Base-by-base conservation (phyloP, 352 stramenopile genomes). In the Pythium aristosporum region DNA sequence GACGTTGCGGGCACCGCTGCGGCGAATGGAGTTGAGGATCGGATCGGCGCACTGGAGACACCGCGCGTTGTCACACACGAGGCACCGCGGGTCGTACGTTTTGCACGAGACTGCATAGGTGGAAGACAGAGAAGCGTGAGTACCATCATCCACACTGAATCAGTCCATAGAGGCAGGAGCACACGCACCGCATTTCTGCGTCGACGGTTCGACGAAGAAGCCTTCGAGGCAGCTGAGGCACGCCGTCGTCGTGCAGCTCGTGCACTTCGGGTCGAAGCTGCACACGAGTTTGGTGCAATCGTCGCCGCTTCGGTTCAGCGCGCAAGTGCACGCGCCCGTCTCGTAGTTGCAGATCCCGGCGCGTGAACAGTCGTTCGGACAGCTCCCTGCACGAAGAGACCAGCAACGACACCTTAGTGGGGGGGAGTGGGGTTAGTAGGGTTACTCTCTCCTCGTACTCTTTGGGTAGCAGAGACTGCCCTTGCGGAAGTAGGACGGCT, bases 1-100 rank as follows among this genome's bases (percentile, higher is more conserved):
- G 16, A 86, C 76, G 21, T 32, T 74, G 5, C 94, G 85, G 32
- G 80, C 76, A 0, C 94, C 96, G 48, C 89, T 98, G 16, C 94
- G 87, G 25, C 88, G 83, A 18, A 98, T 83, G 2, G 92, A 98
- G 39, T 96, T 91, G 28, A 99, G 74, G 2, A 97, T 59, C 36
- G 86, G 80, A 66, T 98, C 96, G 2, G 86, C 79, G 65, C 96
- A 99, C n/a, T 78, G 65, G 15, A 96, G 77, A 58, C 96, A 99
- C 1, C 58, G 28, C 10, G 63, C 65, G 2, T 75, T 67, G 61
- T 91, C 76, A 68, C 96, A 99, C 42, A 74, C 67, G n/a, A 90
- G 74, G 68, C 96, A 99, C 13, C 96, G 85, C 18, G 92, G 94
- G 67, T 98, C 95, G 68, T 92, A 92, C 18, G 70, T 71, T 36